Evolutionary conservation across 2,329 filamentous ascomycete species (phyloP), one percentile per base, ranked within the genome.

Genomic region (Penicillium janthinellum): DNA sequence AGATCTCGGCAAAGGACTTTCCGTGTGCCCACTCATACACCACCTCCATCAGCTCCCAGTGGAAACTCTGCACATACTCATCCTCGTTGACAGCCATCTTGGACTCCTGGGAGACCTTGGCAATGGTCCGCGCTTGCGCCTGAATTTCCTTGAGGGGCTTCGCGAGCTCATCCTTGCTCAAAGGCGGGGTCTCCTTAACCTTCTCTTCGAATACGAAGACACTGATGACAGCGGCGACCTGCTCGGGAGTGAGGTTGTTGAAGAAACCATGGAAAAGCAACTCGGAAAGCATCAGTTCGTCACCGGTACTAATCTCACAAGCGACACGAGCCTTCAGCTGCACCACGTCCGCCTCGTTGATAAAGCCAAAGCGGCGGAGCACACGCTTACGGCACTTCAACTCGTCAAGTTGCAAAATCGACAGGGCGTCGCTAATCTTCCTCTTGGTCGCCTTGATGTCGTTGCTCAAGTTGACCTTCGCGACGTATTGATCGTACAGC

Each of bases 161-260:
- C 57, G 87, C 85, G 35, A 98, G 83, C 62, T 96, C 91, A 67
- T 97, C 92, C 56, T 75, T 75, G 70, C 89, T 90, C 51, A 97
- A 82, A 6, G 79, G 69, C 14, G 87, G 84, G 3, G 86, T 81
- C 12, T 93, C 88, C 69, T 94, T 90, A 50, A 91, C 88, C 82
- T 96, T 96, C 79, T 99, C 95, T 73, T 99, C 96, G 67, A 98
- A 97, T 65, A 99, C 95, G 79, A 99, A 98, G 72, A 91, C 93
- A 69, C 91, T 96, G 60, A 99, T 83, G 5, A 93, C 87, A 0
- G 94, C 86, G 1, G 95, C 95, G 69, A 89, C 91, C 66, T 94
- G 85, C 75, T 98, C 94, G 0, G 95, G 92, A 0, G 88, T 88
- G 45, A 98, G 81, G 72, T 97, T 93, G 74, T 98, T 99, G 84